Base-by-base conservation (phyloP, 805 yeast species). In the Candida sphagnicola region DNA sequence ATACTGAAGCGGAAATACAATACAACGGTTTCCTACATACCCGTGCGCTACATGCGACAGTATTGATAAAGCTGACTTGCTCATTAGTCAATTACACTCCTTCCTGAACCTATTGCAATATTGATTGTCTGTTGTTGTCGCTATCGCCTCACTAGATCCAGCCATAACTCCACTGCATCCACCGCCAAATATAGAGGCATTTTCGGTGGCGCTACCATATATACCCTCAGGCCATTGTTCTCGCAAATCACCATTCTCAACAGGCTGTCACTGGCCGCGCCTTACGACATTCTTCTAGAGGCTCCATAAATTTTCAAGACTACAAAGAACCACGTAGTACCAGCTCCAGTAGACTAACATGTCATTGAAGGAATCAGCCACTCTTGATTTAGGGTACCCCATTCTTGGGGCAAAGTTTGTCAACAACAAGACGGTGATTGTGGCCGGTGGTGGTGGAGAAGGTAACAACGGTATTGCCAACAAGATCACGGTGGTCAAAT, bases 391-490 rank as follows among this genome's bases (percentile, higher is more conserved):
- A 13, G 91, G 86, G 2, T 85, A 81, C 51, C 98, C 99, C 1
- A 71, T 89, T 10, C 85, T 83, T 49, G 91, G 88, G 2, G 82
- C 91, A 38, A 76, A 77, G 43, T 89, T 87, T 56, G 67, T 81
- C 32, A 70, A 75, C 47, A 73, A 80, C 45, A 62, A 68, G 43
- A 74, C 80, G 1, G 57, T 90, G 18, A 59, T 89, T 35, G 83
- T 83, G 19, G 80, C 88, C 2, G 99, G 99, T 30, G 99, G 99
- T 32, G 97, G 97, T 21, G 98, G 97, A 18, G 95, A 87, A 57
- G 95, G 95, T 8, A 81, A 80, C 53, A 83, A 87, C 52, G 96
- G 95, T 21, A 80, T 88, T 39, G 85, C 90, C 29, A 91, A 91
- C 61, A 87, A 85, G 56, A 65, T 91, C 45, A 78, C 89, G 3